These are phyloP conservation scores for Hymenoscyphus fraxineus DNA, from an alignment of 2,329 filamentous ascomycete species.

Conservation along the genomic window DNA sequence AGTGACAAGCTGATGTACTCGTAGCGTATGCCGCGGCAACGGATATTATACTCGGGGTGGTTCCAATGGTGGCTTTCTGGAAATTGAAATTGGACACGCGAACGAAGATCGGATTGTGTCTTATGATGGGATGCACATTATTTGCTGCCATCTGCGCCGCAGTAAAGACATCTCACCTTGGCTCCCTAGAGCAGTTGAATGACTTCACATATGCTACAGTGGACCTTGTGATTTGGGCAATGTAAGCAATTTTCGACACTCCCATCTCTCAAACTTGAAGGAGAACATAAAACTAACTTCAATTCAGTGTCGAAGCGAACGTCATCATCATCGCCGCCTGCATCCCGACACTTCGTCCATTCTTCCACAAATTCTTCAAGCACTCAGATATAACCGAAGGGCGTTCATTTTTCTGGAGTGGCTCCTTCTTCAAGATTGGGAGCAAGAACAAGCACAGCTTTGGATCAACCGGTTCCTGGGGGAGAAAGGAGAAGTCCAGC, in stretches of 20 bases:
- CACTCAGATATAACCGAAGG: background rate
- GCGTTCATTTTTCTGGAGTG: conserved; percentile 3
- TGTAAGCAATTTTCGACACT: background rate
- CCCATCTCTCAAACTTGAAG: background rate
- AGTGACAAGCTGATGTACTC: background rate
- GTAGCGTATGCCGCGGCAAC: conserved; percentile 1
- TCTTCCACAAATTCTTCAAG: conserved; percentile 9
- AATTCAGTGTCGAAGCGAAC: conserved; percentile 5
- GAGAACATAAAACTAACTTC: background rate
- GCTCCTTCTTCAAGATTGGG: background rate
- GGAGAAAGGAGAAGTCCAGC: background rate
- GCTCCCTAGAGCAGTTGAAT: conserved; percentile 2
- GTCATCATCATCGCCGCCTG: conserved; percentile 7
- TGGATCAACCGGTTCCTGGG: background rate
- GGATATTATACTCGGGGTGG: conserved; percentile 4
- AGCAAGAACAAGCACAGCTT: background rate
- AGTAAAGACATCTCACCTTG: conserved; percentile 1
- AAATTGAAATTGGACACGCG: conserved; percentile 4
- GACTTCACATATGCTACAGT: conserved; percentile 5
- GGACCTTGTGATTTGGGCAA: conserved; percentile 6
- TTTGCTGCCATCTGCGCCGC: conserved; percentile 5
- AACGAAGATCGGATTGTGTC: conserved; percentile 3
- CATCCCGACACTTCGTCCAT: conserved; percentile 5
- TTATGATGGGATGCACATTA: conserved; percentile 7
- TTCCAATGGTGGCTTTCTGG: conserved; percentile 4